Base-by-base conservation (phyloP, 331 rosid genomes). In the Stylosanthes scabra region DNA sequence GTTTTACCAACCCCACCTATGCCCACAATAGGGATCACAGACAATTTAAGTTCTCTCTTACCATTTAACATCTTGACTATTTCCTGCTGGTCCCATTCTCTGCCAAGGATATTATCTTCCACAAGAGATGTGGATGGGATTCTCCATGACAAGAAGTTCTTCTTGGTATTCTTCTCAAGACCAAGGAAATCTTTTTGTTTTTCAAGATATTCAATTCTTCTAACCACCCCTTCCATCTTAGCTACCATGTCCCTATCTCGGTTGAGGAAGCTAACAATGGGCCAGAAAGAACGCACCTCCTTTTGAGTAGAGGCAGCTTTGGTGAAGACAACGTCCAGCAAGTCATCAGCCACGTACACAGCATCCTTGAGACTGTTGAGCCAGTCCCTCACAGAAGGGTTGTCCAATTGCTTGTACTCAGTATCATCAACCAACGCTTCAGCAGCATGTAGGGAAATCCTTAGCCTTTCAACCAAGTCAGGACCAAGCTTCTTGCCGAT, bases 21-120 rank as follows among this genome's bases (percentile, higher is more conserved):
- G 54, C 54, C 54, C 4, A 47, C 15, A 55, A 84, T 71, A 1
- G 88, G 56, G 34, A 81, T 9, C 59, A 78, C 66, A 11, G 63
- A 28, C 11, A 78, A 2, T 2, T 44, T 42, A 3, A 3, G 34
- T 2, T 47, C 11, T 46, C 13, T 20, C 2, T 56, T 31, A 12
- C 46, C 57, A 39, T 28, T 44, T 5, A 51, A 3, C 46, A 60
- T 34, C 12, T 47, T 42, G 8, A 60, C 4, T 2, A 8, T 63
- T 2, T 12, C 34, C 50, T 70, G 51, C 58, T 69, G 72, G 20
- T 84, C 82, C 15, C 14, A 9, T 14, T 47, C 54, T 16, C 54
- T 47, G 14, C 54, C 54, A 47, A 11, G n/a, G 12, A 47, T 47
- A 11, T 5, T 70, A 8, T 63, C 60, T 9, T 54, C 54, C 1